phyloP scores from a whole-genome alignment of 495 filamentous ascomycete species.

The Aspergillus heteromorphus region DNA sequence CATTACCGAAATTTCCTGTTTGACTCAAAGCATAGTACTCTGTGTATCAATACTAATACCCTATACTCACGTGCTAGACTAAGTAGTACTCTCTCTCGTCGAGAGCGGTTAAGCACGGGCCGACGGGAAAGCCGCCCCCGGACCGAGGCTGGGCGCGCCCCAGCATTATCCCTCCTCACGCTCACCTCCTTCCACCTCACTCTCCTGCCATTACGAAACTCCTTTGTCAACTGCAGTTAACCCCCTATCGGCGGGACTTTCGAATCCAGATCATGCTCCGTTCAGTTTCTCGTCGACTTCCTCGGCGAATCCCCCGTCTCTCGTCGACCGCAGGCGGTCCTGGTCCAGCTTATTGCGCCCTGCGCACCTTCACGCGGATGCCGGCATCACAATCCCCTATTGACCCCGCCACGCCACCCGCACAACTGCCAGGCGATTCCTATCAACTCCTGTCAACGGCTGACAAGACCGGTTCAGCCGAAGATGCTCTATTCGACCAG shows the following conservation, averaged over 20 bases:
- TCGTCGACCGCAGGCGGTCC: slow-evolving; percentile 16
- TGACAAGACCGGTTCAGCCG: slow-evolving; percentile 67
- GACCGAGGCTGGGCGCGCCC: neutral
- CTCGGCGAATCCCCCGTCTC: slow-evolving; percentile 25
- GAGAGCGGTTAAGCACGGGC: slow-evolving; percentile 7
- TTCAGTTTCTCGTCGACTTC: slow-evolving; percentile 30
- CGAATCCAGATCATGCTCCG: slow-evolving; percentile 28
- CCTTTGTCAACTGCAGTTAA: neutral
- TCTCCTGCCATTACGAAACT: neutral
- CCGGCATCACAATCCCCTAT: slow-evolving; percentile 30
- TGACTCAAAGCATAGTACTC: too few species aligned
- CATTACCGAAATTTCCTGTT: too few species aligned
- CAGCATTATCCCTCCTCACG: neutral
- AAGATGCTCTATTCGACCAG: slow-evolving; percentile 74
- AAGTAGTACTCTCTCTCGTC: too few species aligned
- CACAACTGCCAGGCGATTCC: slow-evolving; percentile 60
- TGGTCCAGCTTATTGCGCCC: slow-evolving; percentile 22
- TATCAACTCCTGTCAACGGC: slow-evolving; percentile 74
- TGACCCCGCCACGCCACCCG: slow-evolving; percentile 51
- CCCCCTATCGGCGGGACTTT: neutral
- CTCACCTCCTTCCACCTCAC: neutral
- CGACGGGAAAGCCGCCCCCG: neutral
- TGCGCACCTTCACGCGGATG: slow-evolving; percentile 44
- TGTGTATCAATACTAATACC: too few species aligned
- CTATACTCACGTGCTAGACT: too few species aligned